Evolutionary conservation across 768 basidiomycete species (phyloP).

Genomic region (Gyrodon lividus): DNA sequence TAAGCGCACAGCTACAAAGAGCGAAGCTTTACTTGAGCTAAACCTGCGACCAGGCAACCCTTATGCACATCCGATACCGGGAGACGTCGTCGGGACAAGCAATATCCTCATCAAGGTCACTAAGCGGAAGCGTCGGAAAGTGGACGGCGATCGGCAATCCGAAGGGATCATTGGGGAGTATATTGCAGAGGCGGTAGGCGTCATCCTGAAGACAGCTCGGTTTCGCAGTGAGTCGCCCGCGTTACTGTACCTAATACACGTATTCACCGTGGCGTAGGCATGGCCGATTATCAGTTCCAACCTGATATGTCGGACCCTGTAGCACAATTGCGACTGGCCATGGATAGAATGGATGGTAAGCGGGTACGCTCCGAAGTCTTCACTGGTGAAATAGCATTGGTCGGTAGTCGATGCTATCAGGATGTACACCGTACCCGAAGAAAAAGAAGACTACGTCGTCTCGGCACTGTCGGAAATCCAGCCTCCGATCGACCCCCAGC

Average conservation of each 20-base stretch:
- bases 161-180: constrained; percentile 61
- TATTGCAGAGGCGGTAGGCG: constrained; percentile 68
- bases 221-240: constrained; percentile 72
- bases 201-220: constrained; percentile 77
- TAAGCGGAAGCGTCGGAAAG: constrained; percentile 58
- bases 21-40: constrained; percentile 72
- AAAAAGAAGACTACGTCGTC: constrained; percentile 61
- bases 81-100: constrained; percentile 71
- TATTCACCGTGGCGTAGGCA: constrained; percentile 48
- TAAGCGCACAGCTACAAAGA: constrained; percentile 60
- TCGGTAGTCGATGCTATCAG: constrained; percentile 67
- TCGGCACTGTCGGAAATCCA: constrained; percentile 28
- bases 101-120: constrained; percentile 87
- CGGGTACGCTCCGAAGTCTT: background rate
- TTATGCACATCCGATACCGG: constrained; percentile 82
- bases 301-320: constrained; percentile 73
- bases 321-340: constrained; percentile 62
- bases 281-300: constrained; percentile 92
- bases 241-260: constrained; percentile 1
- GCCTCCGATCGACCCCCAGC: constrained; percentile 54
- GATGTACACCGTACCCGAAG: constrained; percentile 65
- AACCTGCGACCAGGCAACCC: constrained; percentile 70
- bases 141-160: constrained; percentile 13
- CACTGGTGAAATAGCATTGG: constrained; percentile 3
- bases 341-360: constrained; percentile 83